These are phyloP conservation scores for Physcomitrium patens DNA, from an alignment of 225 moss, liverwort and hornwort genomes.

Conservation along the genomic window DNA sequence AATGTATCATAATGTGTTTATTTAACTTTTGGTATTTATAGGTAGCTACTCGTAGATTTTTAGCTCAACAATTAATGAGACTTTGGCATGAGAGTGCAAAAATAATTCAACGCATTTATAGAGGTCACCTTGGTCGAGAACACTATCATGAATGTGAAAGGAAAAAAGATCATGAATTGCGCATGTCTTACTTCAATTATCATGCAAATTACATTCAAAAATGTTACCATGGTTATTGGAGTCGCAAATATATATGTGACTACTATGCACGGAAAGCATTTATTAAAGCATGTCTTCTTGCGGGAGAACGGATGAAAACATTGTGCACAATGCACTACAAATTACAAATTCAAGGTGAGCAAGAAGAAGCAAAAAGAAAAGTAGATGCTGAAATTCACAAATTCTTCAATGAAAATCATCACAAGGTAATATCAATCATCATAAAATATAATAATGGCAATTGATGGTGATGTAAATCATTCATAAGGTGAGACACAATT, in stretches of 20 bases:
- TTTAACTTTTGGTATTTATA: neutral
- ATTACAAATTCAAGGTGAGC: slow-evolving; percentile 22
- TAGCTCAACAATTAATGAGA: slow-evolving; percentile 27
- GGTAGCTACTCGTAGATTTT: slow-evolving; percentile 39
- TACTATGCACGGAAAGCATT: slow-evolving; percentile 44
- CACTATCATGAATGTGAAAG: slow-evolving; percentile 31
- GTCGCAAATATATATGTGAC: slow-evolving; percentile 46
- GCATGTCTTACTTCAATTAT: slow-evolving; percentile 44
- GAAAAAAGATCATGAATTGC: slow-evolving; percentile 30
- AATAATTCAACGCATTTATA: slow-evolving; percentile 47
- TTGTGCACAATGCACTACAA: slow-evolving; percentile 44
- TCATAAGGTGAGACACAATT: too few species aligned
- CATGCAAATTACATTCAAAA: slow-evolving; percentile 44
- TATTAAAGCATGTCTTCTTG: slow-evolving; percentile 22
- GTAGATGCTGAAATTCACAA: slow-evolving; percentile 53
- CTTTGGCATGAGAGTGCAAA: slow-evolving; percentile 45
- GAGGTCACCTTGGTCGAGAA: slow-evolving; percentile 54
- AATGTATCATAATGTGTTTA: neutral
- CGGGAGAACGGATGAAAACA: slow-evolving; percentile 32
- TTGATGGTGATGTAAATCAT: too few species aligned
- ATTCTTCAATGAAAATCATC: slow-evolving; percentile 59
- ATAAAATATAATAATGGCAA: too few species aligned
- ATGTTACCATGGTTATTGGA: slow-evolving; percentile 49
- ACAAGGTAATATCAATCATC: slow-evolving; percentile 30
- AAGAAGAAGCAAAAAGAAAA: slow-evolving; percentile 52